These are phyloP conservation scores for Venturia carpophila DNA, from an alignment of 2,329 filamentous ascomycete genomes.

Conservation along the genomic window DNA sequence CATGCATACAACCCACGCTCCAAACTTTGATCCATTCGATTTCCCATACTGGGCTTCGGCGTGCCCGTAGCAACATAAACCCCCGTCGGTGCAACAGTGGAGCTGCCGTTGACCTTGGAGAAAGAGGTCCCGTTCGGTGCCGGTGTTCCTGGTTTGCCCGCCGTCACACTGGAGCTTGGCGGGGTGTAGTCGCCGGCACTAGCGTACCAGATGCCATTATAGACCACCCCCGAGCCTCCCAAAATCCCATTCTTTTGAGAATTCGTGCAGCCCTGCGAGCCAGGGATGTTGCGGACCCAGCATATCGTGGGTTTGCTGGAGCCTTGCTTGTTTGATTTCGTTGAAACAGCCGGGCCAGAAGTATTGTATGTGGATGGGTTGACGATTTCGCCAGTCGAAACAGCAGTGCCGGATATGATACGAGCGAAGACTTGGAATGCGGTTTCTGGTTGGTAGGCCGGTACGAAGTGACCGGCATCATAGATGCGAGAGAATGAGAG, in stretches of 20 bases:
- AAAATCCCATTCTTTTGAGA: conserved; percentile 44
- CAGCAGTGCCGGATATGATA: conserved; percentile 43
- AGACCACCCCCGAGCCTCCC: conserved; percentile 46
- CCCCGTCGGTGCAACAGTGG: conserved; percentile 25
- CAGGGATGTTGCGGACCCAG: conserved; percentile 46
- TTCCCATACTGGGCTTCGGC: conserved; percentile 20
- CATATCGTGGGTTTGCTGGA: conserved; percentile 45
- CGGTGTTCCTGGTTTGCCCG: conserved; percentile 28
- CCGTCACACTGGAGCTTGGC: conserved; percentile 28
- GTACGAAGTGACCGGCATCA: conserved; percentile 46
- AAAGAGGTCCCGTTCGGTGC: conserved; percentile 18
- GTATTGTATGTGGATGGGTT: conserved; percentile 49
- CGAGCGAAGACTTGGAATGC: conserved; percentile 46
- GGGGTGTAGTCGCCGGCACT: conserved; percentile 31
- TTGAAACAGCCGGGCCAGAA: conserved; percentile 50
- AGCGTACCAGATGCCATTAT: conserved; percentile 51
- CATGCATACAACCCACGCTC: background rate
- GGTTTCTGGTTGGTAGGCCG: conserved; percentile 43
- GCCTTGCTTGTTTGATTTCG: conserved; percentile 44
- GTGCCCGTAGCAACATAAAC: conserved; percentile 34
- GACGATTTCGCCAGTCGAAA: conserved; percentile 43
- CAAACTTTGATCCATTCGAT: background rate
- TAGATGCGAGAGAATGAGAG: conserved; percentile 46
- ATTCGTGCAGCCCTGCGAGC: conserved; percentile 43
- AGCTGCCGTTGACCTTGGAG: conserved; percentile 7